These are phyloP conservation scores for Micractinium conductrix DNA, from an alignment of 139 green algal genomes.

Conservation along the genomic window DNA sequence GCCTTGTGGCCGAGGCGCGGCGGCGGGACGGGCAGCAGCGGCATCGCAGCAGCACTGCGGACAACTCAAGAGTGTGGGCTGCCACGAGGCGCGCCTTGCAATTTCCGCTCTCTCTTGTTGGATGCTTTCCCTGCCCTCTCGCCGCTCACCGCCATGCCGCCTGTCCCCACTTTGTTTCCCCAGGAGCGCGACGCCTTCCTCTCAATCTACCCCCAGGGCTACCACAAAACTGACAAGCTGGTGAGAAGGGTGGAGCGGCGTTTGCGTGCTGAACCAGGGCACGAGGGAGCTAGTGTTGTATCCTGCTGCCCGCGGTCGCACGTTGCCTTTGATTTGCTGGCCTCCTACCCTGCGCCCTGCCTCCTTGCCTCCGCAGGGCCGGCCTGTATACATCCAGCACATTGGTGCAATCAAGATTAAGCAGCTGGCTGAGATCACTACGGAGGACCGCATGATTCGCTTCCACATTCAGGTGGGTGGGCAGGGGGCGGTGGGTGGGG, in stretches of 20 bases:
- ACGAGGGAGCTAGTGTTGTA: background rate
- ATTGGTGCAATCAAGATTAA: conserved; percentile 80
- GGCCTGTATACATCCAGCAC: conserved; percentile 90
- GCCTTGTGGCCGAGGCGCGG: too few relatives aligned
- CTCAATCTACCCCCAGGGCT: conserved; percentile 88
- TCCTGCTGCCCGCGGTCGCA: background rate
- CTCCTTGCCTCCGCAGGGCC: conserved; percentile 58
- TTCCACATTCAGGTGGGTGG: conserved; percentile 79
- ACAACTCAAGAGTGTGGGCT: background rate
- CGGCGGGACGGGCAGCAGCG: too few relatives aligned
- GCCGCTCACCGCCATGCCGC: background rate
- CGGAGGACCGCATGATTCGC: conserved; percentile 88
- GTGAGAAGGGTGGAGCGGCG: background rate
- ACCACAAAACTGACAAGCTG: conserved; percentile 79
- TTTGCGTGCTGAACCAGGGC: too few relatives aligned
- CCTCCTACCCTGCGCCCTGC: background rate
- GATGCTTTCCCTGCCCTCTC: background rate
- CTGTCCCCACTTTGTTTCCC: background rate
- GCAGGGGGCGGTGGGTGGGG: background rate
- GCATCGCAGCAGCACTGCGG: too few relatives aligned
- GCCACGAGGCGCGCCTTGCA: background rate
- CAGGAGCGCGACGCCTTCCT: conserved; percentile 89
- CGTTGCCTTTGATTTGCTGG: background rate
- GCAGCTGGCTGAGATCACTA: conserved; percentile 78
- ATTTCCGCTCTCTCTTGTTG: background rate